Conservation (phyloP, 345 rosid genomes). For the Sisymbrium altissimum region DNA sequence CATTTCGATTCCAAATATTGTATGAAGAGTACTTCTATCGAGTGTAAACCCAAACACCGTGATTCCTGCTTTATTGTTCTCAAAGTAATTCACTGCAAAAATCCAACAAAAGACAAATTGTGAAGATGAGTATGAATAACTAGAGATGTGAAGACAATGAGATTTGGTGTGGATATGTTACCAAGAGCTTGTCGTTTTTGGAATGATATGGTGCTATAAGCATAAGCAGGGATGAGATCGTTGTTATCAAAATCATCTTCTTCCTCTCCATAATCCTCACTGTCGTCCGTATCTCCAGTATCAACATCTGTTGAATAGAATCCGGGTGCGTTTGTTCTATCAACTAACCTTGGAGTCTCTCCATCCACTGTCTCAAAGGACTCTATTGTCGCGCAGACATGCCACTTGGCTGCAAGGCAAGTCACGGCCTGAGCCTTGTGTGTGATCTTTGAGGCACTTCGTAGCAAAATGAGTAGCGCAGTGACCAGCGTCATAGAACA, state of each 20-base stretch:
- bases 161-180: constrained; percentile 24
- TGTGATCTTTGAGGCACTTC: constrained; percentile 90
- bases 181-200: constrained; percentile 95
- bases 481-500: constrained; percentile 75
- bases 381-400: constrained; percentile 78
- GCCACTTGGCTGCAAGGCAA: constrained; percentile 95
- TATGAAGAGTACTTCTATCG: constrained; percentile 75
- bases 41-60: constrained; percentile 78
- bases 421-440: constrained; percentile 88
- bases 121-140: not conserved
- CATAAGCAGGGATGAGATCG: constrained; percentile 60
- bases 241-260: constrained; percentile 85
- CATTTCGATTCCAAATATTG: constrained; percentile 77
- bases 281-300: constrained; percentile 45
- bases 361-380: constrained; percentile 57
- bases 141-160: not conserved
- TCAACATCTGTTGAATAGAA: constrained; percentile 41
- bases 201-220: constrained; percentile 73
- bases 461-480: constrained; percentile 55
- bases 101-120: not conserved
- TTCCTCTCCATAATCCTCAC: constrained; percentile 60
- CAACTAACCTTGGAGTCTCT: constrained; percentile 54
- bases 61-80: constrained; percentile 89
- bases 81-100: constrained; percentile 76
- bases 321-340: constrained; percentile 17